Evolutionary conservation across 192 early-diverging fungal species (phyloP).

Genomic region (Glomus cerebriforme): DNA sequence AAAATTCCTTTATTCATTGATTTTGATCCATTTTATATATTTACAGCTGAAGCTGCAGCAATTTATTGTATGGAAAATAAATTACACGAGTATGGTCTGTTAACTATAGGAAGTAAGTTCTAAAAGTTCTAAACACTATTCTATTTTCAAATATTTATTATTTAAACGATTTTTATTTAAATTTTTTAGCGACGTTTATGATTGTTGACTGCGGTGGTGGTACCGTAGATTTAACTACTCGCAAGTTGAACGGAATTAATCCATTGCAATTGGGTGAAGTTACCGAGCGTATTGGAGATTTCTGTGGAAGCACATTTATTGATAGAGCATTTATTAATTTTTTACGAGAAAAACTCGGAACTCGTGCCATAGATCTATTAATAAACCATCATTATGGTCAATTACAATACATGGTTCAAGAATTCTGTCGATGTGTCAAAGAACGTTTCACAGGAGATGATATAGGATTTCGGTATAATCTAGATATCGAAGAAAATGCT

Average conservation of each 20-base stretch:
- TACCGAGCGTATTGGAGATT: constrained; percentile 32
- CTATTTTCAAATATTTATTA: not conserved
- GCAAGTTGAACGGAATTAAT: not conserved
- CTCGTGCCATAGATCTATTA: constrained; percentile 40
- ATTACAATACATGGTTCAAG: not conserved
- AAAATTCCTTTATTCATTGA: no score
- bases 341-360: constrained; percentile 46
- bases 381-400: constrained; percentile 30
- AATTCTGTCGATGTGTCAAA: not conserved
- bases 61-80: not conserved
- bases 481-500: not conserved
- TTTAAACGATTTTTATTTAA: not conserved
- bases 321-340: constrained; percentile 47
- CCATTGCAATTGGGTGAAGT: constrained; percentile 34
- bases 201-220: constrained; percentile 50
- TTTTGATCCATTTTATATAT: not conserved
- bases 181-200: constrained; percentile 36
- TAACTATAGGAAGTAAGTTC: not conserved
- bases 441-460: not conserved
- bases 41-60: not conserved
- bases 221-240: constrained; percentile 47
- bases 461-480: not conserved
- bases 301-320: constrained; percentile 48
- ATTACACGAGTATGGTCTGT: not conserved
- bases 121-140: not conserved